Evolutionary conservation across 495 filamentous ascomycete species (phyloP).

Genomic region (Penicilliopsis zonata): DNA sequence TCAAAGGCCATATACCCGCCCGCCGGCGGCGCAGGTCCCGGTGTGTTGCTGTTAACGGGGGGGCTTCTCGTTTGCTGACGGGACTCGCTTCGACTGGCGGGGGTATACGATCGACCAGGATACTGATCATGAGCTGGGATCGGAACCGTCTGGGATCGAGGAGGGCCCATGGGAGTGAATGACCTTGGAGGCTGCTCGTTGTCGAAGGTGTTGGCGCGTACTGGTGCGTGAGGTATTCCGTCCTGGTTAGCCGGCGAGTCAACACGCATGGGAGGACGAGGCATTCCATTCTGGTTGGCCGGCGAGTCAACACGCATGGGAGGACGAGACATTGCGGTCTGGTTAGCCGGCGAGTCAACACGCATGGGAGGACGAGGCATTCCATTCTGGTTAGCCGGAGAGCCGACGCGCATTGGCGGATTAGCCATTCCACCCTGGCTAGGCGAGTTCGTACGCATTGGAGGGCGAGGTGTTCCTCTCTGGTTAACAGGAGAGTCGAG

Average conservation of each 20-base stretch:
- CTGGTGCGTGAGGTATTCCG: no score
- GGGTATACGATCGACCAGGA: not conserved
- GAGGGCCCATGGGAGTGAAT: not conserved
- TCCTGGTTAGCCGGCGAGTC: no score
- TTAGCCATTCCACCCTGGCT: not conserved
- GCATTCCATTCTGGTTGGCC: no score
- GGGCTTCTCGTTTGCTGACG: slow-evolving; percentile 2
- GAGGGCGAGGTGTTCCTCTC: not conserved
- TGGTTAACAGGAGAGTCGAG: not conserved
- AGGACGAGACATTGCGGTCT: not conserved
- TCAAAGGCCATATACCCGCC: slow-evolving; percentile 20
- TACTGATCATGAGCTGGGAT: not conserved
- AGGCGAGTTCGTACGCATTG: no score
- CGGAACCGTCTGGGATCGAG: no score
- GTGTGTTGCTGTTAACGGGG: not conserved
- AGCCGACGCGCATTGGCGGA: not conserved
- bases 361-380: not conserved
- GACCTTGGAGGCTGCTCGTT: not conserved
- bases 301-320: no score
- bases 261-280: no score
- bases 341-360: not conserved
- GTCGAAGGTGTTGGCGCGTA: no score
- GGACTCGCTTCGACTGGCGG: not conserved
- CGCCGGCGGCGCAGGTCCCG: not conserved
- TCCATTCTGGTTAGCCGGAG: not conserved